Evolutionary conservation across 164 flowering plant genomes (phyloP), one percentile per base, ranked within the genome.

Genomic region (Dillenia suffruticosa): DNA sequence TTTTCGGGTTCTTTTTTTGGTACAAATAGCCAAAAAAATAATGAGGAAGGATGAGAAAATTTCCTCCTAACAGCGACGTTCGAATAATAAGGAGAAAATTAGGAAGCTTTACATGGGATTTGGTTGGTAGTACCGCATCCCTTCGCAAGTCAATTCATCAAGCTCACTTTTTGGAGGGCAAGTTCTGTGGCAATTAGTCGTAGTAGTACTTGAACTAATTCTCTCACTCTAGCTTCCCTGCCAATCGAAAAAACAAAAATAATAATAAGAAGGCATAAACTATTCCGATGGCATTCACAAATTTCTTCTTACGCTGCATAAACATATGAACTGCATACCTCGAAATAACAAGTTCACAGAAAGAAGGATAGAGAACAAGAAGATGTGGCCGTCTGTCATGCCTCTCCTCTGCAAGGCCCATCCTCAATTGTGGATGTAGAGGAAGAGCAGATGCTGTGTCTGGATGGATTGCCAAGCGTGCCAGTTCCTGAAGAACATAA

Each of bases 191-290:
- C 49, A 46, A 89, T 63, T 17, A 84, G 82, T 78, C 82, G 75
- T 9, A 93, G 82, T 57, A 90, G 61, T 32, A 81, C 91, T 75
- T 74, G 96, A 19, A 93, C 94, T 49, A 84, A 79, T 58, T 89
- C 92, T 64, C 97, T 81, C 16, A 90, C 83, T 74, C 85, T 76
- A 7, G 78, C 45, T 76, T 90, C 96, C 82, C 98, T 93, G 96
- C 48, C 17, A 56, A 73, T 26, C 40, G 5, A 2, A 53, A 49
- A 24, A 15, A 24, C 12, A 13, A n/a, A 60, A 11, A 26, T 17
- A 2, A 5, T n/a, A n/a, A n/a, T n/a, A n/a, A n/a, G n/a, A n/a
- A n/a, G n/a, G n/a, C n/a, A n/a, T n/a, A 14, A 43, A 46, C 1
- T 51, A 15, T 15, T 4, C 54, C 40, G 5, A 26, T 26, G 40